These are phyloP conservation scores for Lactarius quietus DNA, from an alignment of 768 basidiomycete species.

Conservation along the genomic window DNA sequence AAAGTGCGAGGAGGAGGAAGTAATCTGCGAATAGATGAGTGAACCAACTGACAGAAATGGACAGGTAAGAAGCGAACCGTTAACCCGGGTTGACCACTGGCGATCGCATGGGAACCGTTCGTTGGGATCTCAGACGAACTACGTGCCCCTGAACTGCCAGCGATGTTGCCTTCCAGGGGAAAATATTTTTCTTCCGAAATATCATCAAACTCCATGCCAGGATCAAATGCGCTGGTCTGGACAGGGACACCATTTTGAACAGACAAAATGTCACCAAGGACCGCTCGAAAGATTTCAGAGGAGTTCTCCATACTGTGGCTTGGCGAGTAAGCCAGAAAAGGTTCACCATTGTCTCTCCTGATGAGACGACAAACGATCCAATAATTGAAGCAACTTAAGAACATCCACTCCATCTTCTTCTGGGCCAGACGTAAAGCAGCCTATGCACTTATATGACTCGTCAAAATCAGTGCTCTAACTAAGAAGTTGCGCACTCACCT, in stretches of 20 bases:
- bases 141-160: neutral
- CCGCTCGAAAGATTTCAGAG: neutral
- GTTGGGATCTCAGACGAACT: neutral
- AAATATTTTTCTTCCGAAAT: neutral
- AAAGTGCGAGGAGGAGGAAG: neutral
- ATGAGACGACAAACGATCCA: neutral
- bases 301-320: neutral
- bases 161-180: neutral
- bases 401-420: slow-evolving; percentile 4
- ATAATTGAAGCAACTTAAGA: neutral
- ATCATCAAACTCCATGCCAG: neutral
- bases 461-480: neutral
- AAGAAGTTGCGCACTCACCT: neutral
- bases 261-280: slow-evolving; percentile 1
- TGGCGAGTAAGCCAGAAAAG: neutral
- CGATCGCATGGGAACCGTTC: no score
- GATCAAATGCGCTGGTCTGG: neutral
- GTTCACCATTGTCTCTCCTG: neutral
- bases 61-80: neutral
- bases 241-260: neutral
- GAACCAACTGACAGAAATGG: neutral
- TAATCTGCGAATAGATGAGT: neutral
- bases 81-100: no score
- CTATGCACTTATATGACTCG: neutral
- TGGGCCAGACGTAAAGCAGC: neutral